Conservation (phyloP, 495 filamentous ascomycete genomes). For the Rusavskia elegans region DNA sequence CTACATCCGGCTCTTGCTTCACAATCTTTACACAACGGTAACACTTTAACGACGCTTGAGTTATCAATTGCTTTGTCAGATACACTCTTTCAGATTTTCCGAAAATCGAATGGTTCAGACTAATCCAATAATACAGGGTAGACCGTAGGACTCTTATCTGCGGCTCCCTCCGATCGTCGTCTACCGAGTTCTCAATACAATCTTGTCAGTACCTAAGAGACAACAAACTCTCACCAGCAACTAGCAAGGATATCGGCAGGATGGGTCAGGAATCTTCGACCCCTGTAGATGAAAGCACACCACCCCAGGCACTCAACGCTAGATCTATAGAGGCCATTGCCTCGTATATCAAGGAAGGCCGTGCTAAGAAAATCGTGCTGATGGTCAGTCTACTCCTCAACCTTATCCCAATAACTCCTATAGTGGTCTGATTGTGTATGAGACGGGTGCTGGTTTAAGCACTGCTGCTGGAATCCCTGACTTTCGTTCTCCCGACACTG, state of each 20-base stretch:
- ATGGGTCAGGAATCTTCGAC: constrained; percentile 62
- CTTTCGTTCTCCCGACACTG: constrained; percentile 71
- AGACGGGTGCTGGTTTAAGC: constrained; percentile 42
- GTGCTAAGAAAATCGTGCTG: constrained; percentile 56
- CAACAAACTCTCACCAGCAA: too few relatives aligned
- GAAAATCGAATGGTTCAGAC: too few relatives aligned
- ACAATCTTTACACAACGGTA: too few relatives aligned
- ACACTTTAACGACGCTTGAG: too few relatives aligned
- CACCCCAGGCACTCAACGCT: constrained; percentile 45
- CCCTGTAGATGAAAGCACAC: constrained; percentile 44
- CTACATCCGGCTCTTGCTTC: too few relatives aligned
- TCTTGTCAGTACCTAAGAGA: neutral
- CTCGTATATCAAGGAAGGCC: constrained; percentile 52
- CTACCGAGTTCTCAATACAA: neutral
- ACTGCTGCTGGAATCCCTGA: constrained; percentile 83
- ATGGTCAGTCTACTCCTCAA: constrained; percentile 34
- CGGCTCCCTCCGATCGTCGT: too few relatives aligned
- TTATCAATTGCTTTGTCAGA: too few relatives aligned
- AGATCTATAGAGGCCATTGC: constrained; percentile 59
- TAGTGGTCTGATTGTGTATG: neutral
- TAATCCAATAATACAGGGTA: too few relatives aligned
- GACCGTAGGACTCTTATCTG: too few relatives aligned
- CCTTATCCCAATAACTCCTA: neutral
- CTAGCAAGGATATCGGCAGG: constrained; percentile 2
- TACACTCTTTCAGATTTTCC: too few relatives aligned